Evolutionary conservation across 805 yeast species (phyloP), one percentile per base, ranked within the genome.

Genomic region (Blastobotrys americana): DNA sequence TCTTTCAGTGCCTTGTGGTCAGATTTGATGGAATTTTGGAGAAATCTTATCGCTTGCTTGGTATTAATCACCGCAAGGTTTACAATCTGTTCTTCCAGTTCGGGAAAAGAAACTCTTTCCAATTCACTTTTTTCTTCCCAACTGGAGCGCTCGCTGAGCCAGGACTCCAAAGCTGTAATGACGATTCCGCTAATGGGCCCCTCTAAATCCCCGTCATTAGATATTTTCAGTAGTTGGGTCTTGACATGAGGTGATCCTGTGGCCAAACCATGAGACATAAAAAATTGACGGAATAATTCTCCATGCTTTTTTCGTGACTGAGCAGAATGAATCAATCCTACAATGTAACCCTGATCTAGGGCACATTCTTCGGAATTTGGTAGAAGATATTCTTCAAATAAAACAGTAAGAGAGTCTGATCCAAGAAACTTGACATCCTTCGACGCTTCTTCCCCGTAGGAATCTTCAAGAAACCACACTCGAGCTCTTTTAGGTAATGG

Each of bases 241-340:
- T 87, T 84, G 18, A 85, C 68, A 17, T 64, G 71, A 18, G 84
- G 81, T 19, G 79, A 51, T 5, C 76, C 63, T 19, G 72, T 65
- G 5, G 66, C 53, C 33, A 68, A 59, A 56, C 85, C 83, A 61
- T 87, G 93, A 45, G 82, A 78, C 16, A 82, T 76, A 55, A 86
- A 70, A 52, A 80, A 84, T 0, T 88, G 74, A 43, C 80, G 61
- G 37, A 74, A 19, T 5, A 46, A 35, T 18, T 35, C 43, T 4
- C 37, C 42, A 4, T 46, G 25, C 27, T 37, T 25, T 39, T 54
- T 53, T 8, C 45, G 34, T n/a, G 40, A 42, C 43, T 53, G 46
- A 9, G 40, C 25, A 16, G 36, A 10, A 13, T 39, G 31, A 17
- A 52, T 15, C 16, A 41, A 28, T 18, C 39, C 39, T 16, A 70